Base-by-base conservation (phyloP, 2,329 filamentous ascomycete genomes). In the Aspergillus pseudotamarii region DNA sequence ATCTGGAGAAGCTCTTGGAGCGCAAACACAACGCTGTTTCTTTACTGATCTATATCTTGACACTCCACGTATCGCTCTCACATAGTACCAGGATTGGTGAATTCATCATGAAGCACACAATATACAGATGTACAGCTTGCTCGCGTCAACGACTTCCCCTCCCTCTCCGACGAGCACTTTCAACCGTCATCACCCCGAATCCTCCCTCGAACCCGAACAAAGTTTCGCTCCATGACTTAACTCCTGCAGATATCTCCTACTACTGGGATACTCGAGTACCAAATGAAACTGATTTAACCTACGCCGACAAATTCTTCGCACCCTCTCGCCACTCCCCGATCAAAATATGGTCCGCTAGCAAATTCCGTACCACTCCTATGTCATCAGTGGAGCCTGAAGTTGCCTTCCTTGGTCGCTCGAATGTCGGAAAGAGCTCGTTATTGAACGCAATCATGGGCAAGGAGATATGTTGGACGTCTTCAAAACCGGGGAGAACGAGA, bases 351-450 rank as follows among this genome's bases (percentile, higher is more conserved):
- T 86, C 85, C 3, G 82, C 85, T 8, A 80, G 82, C 19, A 82
- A 85, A 62, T 91, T 91, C 76, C 86, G 85, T 67, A 79, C 80
- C 4, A 85, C 89, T 63, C 84, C 86, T 9, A 78, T 80, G 60
- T 81, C 82, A 10, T 83, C 81, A 1, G 72, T 81, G 1, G 78
- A 84, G 34, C 86, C 87, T 1, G 87, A 90, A 79, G 83, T 90
- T 16, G 86, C 85, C 46, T 90, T 92, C 71, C 81, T 92, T 4
- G 89, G 89, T 21, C 84, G 89, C 54, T 88, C 85, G 45, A 92
- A 92, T 71, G 89, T 90, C 6, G 89, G 89, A 59, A 92, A 92
- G 77, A 88, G 84, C 59, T 86, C 83, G 2, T 72, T 92, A 5
- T 79, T 92, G 30, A 92, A 92, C 72, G 85, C 86, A 3, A 77